Conservation (phyloP, 768 basidiomycete genomes). For the Pleurotus cornucopiae region DNA sequence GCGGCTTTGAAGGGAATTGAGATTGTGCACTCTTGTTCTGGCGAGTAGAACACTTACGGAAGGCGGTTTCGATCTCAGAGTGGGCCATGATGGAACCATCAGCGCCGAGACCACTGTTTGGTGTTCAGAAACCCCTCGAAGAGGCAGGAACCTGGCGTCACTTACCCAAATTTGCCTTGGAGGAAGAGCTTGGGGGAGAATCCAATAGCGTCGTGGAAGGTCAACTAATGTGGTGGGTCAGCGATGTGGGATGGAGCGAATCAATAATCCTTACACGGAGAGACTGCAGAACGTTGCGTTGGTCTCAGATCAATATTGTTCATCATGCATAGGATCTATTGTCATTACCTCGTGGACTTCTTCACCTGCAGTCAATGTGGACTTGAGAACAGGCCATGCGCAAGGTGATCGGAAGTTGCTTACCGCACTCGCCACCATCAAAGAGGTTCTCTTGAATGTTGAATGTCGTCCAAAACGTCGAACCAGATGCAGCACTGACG, state of each 20-base stretch:
- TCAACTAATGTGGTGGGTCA: conserved; percentile 13
- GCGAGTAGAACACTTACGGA: conserved; percentile 13
- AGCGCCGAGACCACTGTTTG: conserved; percentile 17
- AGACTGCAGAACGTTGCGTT: conserved; percentile 9
- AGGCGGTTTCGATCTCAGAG: conserved; percentile 18
- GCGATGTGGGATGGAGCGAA: not conserved
- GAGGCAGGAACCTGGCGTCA: not conserved
- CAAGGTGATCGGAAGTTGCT: not conserved
- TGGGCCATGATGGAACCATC: conserved; percentile 22
- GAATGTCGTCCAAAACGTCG: conserved; percentile 30
- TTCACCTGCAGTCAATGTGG: conserved; percentile 14
- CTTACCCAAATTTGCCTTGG: conserved; percentile 20
- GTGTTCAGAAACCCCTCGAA: not conserved
- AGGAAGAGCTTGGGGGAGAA: conserved; percentile 20
- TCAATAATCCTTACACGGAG: conserved; percentile 13
- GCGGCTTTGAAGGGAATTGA: conserved; percentile 12
- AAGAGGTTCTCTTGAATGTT: conserved; percentile 29
- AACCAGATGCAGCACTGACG: conserved; percentile 28
- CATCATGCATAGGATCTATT: not conserved
- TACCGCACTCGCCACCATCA: conserved; percentile 27
- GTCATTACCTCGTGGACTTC: conserved; percentile 22
- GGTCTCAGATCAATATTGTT: not conserved
- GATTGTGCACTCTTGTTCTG: no score
- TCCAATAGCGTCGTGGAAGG: conserved; percentile 28
- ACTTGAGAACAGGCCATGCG: not conserved